Evolutionary conservation across 371 early-diverging fungal genomes (phyloP).

Genomic region (Mycotypha africana): DNA sequence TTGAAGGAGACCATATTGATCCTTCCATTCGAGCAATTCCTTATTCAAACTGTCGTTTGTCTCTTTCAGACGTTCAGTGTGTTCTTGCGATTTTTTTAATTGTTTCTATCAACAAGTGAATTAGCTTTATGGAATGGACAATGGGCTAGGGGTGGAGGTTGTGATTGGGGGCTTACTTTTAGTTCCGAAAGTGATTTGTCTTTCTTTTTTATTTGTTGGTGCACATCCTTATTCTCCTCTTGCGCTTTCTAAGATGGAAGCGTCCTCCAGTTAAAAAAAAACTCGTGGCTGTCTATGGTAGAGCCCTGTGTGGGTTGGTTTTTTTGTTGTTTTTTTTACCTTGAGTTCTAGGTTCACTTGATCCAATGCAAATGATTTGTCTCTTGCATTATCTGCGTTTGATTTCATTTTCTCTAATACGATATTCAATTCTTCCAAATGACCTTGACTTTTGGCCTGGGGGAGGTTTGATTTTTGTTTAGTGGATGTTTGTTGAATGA

Average conservation of each 20-base stretch:
- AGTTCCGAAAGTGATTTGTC: too few species aligned
- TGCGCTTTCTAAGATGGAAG: too few species aligned
- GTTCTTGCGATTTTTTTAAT: conserved; percentile 1
- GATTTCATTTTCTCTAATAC: conserved; percentile 4
- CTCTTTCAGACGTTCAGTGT: conserved; percentile 1
- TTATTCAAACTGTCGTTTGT: conserved; percentile 7
- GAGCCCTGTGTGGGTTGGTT: too few species aligned
- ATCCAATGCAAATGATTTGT: not conserved
- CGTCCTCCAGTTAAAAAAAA: too few species aligned
- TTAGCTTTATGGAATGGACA: too few species aligned
- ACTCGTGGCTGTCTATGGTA: too few species aligned
- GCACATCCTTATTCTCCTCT: too few species aligned
- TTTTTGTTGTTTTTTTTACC: not conserved
- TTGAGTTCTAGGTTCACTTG: conserved; percentile 2
- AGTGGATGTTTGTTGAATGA: too few species aligned
- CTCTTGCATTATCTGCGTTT: conserved; percentile 5
- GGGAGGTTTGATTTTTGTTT: not conserved
- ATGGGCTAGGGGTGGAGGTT: too few species aligned
- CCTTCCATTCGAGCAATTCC: not conserved
- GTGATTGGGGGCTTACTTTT: too few species aligned
- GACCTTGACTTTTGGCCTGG: conserved; percentile 1
- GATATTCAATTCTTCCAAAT: conserved; percentile 1
- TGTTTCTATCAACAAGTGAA: not conserved
- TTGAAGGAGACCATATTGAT: too few species aligned
- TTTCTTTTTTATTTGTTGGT: too few species aligned